phyloP scores from a whole-genome alignment of 2,329 filamentous ascomycete species.

The Stachybotrys echinatus region DNA sequence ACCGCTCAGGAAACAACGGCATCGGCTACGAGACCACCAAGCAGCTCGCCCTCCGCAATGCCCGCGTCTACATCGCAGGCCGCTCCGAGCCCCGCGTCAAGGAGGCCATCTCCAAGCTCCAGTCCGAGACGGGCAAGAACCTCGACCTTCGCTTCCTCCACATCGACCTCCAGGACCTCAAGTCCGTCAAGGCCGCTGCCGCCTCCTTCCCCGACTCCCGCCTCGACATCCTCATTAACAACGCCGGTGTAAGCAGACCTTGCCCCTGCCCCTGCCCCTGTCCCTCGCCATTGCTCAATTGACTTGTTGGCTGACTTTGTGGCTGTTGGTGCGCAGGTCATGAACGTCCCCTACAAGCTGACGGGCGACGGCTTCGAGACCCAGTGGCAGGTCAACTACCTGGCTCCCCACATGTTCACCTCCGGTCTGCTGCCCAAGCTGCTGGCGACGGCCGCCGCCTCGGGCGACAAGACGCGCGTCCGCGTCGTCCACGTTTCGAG shows the following conservation, averaged over 20 bases:
- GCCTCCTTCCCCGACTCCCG: conserved; percentile 10
- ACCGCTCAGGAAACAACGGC: conserved; percentile 12
- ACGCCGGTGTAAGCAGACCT: conserved; percentile 11
- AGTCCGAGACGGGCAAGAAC: conserved; percentile 1
- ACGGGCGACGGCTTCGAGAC: conserved; percentile 13
- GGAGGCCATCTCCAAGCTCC: conserved; percentile 14
- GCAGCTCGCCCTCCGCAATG: conserved; percentile 13
- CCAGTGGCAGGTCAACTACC: conserved; percentile 15
- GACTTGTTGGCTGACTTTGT: conserved; percentile 20
- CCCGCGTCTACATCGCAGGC: conserved; percentile 15
- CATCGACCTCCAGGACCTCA: conserved; percentile 9
- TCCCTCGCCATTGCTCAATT: conserved; percentile 2
- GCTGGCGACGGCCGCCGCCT: conserved; percentile 7
- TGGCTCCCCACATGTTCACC: conserved; percentile 14
- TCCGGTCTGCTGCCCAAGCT: conserved; percentile 11
- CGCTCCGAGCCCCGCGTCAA: conserved; percentile 12
- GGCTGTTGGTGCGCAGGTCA: conserved; percentile 16
- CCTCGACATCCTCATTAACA: conserved; percentile 16
- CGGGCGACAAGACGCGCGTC: conserved; percentile 9
- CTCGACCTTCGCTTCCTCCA: conserved; percentile 16
- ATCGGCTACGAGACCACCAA: conserved; percentile 16
- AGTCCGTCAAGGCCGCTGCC: conserved; percentile 9
- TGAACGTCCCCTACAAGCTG: conserved; percentile 13
- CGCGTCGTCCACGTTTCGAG: conserved; percentile 18
- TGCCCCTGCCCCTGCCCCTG: too few species aligned